phyloP scores from a whole-genome alignment of 257 asterid species.

The Solanum lycopersicoides region DNA sequence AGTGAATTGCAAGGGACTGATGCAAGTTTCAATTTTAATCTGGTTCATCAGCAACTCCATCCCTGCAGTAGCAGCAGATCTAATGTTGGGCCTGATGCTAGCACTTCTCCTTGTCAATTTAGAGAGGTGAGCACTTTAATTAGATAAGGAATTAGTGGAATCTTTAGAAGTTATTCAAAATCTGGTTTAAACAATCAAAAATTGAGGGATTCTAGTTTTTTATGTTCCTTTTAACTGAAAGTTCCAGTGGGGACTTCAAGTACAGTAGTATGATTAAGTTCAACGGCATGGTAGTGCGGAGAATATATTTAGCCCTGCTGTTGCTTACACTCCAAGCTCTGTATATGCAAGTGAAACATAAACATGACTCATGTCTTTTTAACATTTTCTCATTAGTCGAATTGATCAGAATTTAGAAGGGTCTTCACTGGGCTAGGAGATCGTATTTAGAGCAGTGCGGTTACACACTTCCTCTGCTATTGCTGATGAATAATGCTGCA shows the following conservation, averaged over 20 bases:
- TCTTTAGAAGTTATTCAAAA: constrained; percentile 13
- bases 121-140: constrained; percentile 50
- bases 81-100: constrained; percentile 34
- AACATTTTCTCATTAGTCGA: background rate
- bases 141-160: constrained; percentile 19
- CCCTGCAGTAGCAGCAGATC: constrained; percentile 44
- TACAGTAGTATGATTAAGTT: background rate
- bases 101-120: constrained; percentile 29
- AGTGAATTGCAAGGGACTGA: constrained; percentile 33
- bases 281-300: background rate
- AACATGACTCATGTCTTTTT: background rate
- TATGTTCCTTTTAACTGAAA: background rate
- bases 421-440: background rate
- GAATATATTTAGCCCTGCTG: background rate
- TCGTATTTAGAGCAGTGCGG: background rate
- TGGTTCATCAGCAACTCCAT: constrained; percentile 50
- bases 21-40: constrained; percentile 24
- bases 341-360: background rate
- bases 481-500: background rate
- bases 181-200: constrained; percentile 26
- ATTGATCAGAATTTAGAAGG: background rate
- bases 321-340: background rate
- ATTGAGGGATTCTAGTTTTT: constrained; percentile 21
- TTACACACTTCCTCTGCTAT: background rate
- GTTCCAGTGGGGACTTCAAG: background rate